Evolutionary conservation across 2,329 filamentous ascomycete species (phyloP).

Genomic region (Rhynchosporium secalis): DNA sequence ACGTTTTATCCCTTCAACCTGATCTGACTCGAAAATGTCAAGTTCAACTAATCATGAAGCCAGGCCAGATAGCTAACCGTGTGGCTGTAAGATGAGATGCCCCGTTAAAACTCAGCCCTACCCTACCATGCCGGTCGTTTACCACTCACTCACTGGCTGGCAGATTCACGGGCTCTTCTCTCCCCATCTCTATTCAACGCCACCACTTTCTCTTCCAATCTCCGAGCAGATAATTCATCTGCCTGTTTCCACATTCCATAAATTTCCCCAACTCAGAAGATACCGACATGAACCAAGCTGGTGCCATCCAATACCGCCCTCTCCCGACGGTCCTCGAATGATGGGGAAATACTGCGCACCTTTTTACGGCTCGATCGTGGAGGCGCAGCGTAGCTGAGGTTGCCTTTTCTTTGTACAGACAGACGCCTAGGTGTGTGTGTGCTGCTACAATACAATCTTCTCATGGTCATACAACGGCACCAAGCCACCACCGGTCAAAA

Average conservation of each 20-base stretch:
- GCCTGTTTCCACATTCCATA: constrained; percentile 4
- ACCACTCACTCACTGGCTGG: constrained; percentile 3
- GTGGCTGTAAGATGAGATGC: background rate
- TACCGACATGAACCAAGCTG: background rate
- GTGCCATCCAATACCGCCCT: constrained; percentile 3
- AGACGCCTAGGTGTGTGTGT: constrained; percentile 1
- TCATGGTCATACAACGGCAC: background rate
- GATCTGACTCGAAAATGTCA: constrained; percentile 2
- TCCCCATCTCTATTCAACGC: background rate
- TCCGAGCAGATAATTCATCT: constrained; percentile 8
- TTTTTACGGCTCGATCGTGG: constrained; percentile 2
- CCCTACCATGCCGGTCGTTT: background rate
- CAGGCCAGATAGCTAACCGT: background rate
- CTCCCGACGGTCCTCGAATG: too few relatives aligned
- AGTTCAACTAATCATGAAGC: background rate
- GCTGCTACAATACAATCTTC: background rate
- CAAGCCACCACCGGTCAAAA: constrained; percentile 4
- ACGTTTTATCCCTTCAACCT: constrained; percentile 3
- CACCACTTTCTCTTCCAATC: background rate
- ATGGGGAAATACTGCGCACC: background rate
- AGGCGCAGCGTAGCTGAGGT: constrained; percentile 13
- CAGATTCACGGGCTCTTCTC: constrained; percentile 11
- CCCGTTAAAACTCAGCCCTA: constrained; percentile 17
- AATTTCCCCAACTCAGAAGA: background rate
- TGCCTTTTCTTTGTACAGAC: background rate